Evolutionary conservation across 2,329 filamentous ascomycete species (phyloP).

Genomic region (Moelleriella libera): DNA sequence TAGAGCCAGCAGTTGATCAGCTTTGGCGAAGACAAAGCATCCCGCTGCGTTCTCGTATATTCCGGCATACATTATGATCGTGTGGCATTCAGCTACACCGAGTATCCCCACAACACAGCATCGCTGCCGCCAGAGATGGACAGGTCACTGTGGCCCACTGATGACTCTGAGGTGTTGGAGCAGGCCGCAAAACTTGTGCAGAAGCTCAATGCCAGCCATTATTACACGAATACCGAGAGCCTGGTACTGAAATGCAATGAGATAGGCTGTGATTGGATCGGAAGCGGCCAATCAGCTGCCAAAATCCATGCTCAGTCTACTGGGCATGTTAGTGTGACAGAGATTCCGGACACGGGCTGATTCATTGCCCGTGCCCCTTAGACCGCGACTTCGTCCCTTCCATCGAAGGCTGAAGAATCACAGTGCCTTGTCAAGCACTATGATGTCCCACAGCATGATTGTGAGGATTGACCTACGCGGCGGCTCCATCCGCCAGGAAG

Average conservation of each 20-base stretch:
- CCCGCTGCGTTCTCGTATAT: slow-evolving; percentile 71
- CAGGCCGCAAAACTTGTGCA: slow-evolving; percentile 50
- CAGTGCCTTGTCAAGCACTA: too few species aligned
- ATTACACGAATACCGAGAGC: slow-evolving; percentile 77
- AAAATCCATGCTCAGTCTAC: slow-evolving; percentile 47
- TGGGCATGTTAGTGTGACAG: slow-evolving; percentile 44
- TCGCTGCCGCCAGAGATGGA: slow-evolving; percentile 60
- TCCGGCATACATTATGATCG: slow-evolving; percentile 91
- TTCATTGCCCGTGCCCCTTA: slow-evolving; percentile 26
- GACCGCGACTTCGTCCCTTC: too few species aligned
- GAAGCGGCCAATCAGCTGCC: slow-evolving; percentile 51
- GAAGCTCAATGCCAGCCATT: slow-evolving; percentile 56
- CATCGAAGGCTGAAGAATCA: too few species aligned
- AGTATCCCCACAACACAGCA: slow-evolving; percentile 38
- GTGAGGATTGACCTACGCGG: too few species aligned
- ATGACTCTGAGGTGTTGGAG: slow-evolving; percentile 53
- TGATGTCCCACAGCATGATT: too few species aligned
- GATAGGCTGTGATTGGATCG: slow-evolving; percentile 46
- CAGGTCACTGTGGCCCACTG: slow-evolving; percentile 40
- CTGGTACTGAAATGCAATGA: slow-evolving; percentile 67
- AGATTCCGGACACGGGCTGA: slow-evolving; percentile 69
- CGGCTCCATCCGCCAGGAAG: too few species aligned
- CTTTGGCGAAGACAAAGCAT: slow-evolving; percentile 61
- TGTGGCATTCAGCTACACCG: slow-evolving; percentile 58
- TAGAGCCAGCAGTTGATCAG: slow-evolving; percentile 26